These are phyloP conservation scores for Pleochaeta shiraiana DNA, from an alignment of 2,329 filamentous ascomycete species.

Conservation along the genomic window DNA sequence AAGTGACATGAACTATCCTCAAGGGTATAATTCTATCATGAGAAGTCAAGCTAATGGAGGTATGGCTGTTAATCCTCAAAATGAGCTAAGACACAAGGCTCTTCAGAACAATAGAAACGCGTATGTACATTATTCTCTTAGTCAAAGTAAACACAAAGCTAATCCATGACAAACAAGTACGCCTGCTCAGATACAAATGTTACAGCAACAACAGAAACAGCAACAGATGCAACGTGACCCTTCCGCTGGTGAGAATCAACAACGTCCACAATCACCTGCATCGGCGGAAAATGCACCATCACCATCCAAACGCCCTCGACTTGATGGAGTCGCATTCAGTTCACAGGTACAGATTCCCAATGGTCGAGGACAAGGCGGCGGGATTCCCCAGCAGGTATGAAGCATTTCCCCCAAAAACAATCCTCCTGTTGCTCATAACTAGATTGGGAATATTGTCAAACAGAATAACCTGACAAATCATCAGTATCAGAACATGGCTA, in stretches of 20 bases:
- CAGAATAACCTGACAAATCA: slow-evolving; percentile 48
- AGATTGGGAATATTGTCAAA: slow-evolving; percentile 51
- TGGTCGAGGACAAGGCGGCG: slow-evolving; percentile 40
- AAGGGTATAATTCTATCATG: slow-evolving; percentile 39
- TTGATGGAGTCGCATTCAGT: slow-evolving; percentile 52
- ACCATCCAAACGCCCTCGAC: slow-evolving; percentile 70
- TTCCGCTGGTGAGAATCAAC: slow-evolving; percentile 58
- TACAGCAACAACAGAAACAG: slow-evolving; percentile 50
- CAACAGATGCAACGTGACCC: slow-evolving; percentile 75
- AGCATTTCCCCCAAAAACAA: slow-evolving; percentile 25
- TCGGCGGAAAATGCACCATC: slow-evolving; percentile 77
- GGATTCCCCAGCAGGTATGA: slow-evolving; percentile 50
- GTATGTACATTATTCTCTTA: slow-evolving; percentile 25
- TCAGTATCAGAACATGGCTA: slow-evolving; percentile 43
- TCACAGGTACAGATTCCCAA: slow-evolving; percentile 47
- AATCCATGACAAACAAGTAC: slow-evolving; percentile 8
- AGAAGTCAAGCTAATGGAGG: slow-evolving; percentile 33
- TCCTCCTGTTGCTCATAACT: slow-evolving; percentile 33
- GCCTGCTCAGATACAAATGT: slow-evolving; percentile 44
- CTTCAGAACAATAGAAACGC: slow-evolving; percentile 59
- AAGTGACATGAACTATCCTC: slow-evolving; percentile 34
- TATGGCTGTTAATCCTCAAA: slow-evolving; percentile 35
- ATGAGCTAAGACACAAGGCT: slow-evolving; percentile 45
- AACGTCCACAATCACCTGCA: slow-evolving; percentile 57
- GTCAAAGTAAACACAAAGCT: background rate